Percentiles rank a stretch among this genome's conserved stretches.
phyloP scores from a whole-genome alignment of 805 yeast genomes.

The Teunomyces pallodes region DNA sequence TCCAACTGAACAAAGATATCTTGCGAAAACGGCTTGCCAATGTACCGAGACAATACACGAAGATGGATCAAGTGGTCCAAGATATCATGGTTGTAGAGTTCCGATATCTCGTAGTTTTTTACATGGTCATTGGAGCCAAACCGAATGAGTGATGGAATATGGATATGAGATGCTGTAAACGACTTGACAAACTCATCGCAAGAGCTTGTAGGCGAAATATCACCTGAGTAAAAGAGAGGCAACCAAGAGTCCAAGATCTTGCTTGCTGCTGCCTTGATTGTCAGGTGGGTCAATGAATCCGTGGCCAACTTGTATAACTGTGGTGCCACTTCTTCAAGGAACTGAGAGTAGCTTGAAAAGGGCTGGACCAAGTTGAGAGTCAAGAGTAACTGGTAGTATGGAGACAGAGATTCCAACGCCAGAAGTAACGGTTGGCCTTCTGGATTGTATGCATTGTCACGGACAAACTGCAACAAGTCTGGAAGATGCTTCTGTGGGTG shows the following conservation, averaged over 20 bases:
- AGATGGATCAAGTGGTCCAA: slow-evolving; percentile 17
- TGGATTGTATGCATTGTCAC: slow-evolving; percentile 5
- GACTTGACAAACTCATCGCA: neutral
- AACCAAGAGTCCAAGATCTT: slow-evolving; percentile 5
- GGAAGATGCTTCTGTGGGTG: slow-evolving; percentile 8
- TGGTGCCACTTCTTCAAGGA: slow-evolving; percentile 5
- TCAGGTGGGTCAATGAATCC: neutral
- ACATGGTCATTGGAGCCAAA: slow-evolving; percentile 9
- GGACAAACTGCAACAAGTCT: slow-evolving; percentile 6
- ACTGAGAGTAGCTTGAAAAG: slow-evolving; percentile 3
- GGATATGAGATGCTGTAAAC: neutral
- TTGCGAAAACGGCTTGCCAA: slow-evolving; percentile 5
- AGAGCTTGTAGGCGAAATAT: neutral
- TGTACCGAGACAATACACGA: slow-evolving; percentile 6
- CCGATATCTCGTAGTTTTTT: slow-evolving; percentile 20
- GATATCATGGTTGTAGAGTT: slow-evolving; percentile 13
- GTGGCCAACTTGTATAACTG: neutral
- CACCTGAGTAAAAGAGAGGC: slow-evolving; percentile 6
- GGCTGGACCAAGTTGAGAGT: slow-evolving; percentile 1
- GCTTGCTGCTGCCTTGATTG: slow-evolving; percentile 2
- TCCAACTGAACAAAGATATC: slow-evolving; percentile 15
- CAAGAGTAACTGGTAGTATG: slow-evolving; percentile 6
- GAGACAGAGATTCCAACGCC: slow-evolving; percentile 1
- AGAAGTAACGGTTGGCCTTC: neutral
- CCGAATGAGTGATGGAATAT: neutral